Base-by-base conservation (phyloP, 2,329 filamentous ascomycete genomes). In the Stromatinia cepivora region DNA sequence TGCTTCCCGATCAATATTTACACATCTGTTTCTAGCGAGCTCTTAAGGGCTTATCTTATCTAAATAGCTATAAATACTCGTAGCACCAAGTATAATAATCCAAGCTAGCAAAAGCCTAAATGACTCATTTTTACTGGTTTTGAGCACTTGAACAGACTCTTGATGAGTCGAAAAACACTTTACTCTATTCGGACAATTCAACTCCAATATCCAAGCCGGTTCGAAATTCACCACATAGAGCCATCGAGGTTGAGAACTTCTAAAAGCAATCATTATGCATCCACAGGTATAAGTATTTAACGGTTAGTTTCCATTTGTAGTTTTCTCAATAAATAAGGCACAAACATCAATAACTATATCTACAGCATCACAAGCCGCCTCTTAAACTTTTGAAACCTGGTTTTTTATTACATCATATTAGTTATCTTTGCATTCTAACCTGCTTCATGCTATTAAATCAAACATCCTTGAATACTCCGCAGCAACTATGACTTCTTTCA, bases 401-500 rank as follows among this genome's bases (percentile, higher is more conserved):
- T n/a, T 42, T 1, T 58, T 25, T 6, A n/a, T 7, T 34, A 25
- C 22, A 3, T 17, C 20, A 13, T 9, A 28, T 28, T 39, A 17
- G 34, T 28, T 42, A 10, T 6, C 3, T 17, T 4, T 1, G 2
- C 15, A 25, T 39, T 20, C n/a, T 39, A 8, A 4, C 17, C 39
- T 42, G 13, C 39, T 62, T 50, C 8, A 48, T 57, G 52, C 25
- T 15, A 34, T 15, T n/a, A 34, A 28, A 22, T 17, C 11, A 67
- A 28, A 45, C 34, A 20, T n/a, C 39, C n/a, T 17, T 22, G 17
- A 28, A 46, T 13, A 22, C 42, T 20, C 20, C 20, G 8, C 48
- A 28, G 17, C 48, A 46, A n/a, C 58, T 46, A 62, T 62, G 46
- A 77, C 31, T 56, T 36, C 20, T 56, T 56, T 75, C 73, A 72